Evolutionary conservation across 257 asterid species (phyloP), one percentile per base, ranked within the genome.

Genomic region (Mitragyna speciosa): DNA sequence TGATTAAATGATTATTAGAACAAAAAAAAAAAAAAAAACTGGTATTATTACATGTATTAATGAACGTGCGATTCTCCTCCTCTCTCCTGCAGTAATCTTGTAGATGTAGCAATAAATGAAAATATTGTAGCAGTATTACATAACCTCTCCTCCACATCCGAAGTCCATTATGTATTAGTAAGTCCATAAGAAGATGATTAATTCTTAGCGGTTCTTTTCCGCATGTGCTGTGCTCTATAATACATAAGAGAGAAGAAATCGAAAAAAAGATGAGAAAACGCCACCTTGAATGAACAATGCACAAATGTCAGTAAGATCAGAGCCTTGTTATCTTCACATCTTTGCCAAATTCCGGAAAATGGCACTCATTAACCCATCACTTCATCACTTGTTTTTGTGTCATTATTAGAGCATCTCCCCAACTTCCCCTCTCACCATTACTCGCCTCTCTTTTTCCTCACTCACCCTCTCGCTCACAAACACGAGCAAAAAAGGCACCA

Each of bases 401-500:
- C 43, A 33, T 68, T 39, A 68, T 68, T 28, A 19, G 11, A 36
- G 26, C 48, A 70, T 12, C 75, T 70, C 17, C 75, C 75, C 75
- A 70, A 70, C 75, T n/a, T 45, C 75, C 74, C n/a, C 54, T 22
- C 26, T 41, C 30, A 6, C 41, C n/a, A 39, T 61, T 15, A 39
- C 73, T 69, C 73, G 52, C 52, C 73, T 69, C 75, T 70, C 49
- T 43, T 43, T 70, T n/a, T 12, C 58, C 75, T 19, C 63, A 7
- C 72, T 31, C 71, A 7, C 73, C 6, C 74, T 6, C 74, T 41
- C 74, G 43, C 74, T 20, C 74, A 20, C 31, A 7, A 15, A 0
- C 74, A 43, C 52, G 7, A 48, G 19, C 71, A n/a, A 41, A 39
- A 69, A 19, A 41, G 26, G 45, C 52, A 39, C 73, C 73, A 69